Percentiles rank a stretch among this genome's conserved stretches.
Conservation (phyloP, 805 yeast genomes). For the Yamadazyma takamatsuzukensis region DNA sequence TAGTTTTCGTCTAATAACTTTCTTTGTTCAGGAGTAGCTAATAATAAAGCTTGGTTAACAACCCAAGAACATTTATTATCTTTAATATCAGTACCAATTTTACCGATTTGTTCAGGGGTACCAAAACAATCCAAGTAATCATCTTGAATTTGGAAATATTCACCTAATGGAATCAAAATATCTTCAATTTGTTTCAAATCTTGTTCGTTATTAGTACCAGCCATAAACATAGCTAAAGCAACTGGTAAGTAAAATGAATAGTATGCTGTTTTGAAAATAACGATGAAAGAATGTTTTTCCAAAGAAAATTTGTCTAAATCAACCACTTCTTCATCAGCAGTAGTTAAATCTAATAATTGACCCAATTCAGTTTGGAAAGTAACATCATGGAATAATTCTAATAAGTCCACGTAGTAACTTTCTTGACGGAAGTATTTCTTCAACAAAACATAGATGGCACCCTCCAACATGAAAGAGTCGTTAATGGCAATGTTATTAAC, state of each 20-base stretch:
- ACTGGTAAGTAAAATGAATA: slow-evolving; percentile 97
- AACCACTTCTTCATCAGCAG: slow-evolving; percentile 95
- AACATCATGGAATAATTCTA: slow-evolving; percentile 94
- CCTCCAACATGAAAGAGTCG: slow-evolving; percentile 95
- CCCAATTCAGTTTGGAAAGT: slow-evolving; percentile 98
- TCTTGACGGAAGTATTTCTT: slow-evolving; percentile 86
- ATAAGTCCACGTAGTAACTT: slow-evolving; percentile 77
- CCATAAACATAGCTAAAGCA: slow-evolving; percentile 91
- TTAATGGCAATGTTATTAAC: slow-evolving; percentile 95
- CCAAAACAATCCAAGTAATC: slow-evolving; percentile 97
- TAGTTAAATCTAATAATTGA: slow-evolving; percentile 89
- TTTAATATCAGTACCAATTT: slow-evolving; percentile 96
- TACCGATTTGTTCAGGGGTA: slow-evolving; percentile 95
- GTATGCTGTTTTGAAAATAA: slow-evolving; percentile 94
- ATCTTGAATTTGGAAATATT: slow-evolving; percentile 98
- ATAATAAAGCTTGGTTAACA: slow-evolving; percentile 83
- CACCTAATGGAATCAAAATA: slow-evolving; percentile 90
- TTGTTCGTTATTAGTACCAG: slow-evolving; percentile 65
- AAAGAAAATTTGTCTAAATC: slow-evolving; percentile 84
- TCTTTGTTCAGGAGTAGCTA: slow-evolving; percentile 80
- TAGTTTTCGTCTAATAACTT: slow-evolving; percentile 78
- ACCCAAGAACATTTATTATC: slow-evolving; percentile 99
- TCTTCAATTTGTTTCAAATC: slow-evolving; percentile 88
- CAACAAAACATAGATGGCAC: slow-evolving; percentile 83
- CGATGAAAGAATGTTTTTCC: slow-evolving; percentile 90